Percentiles rank a stretch among this genome's conserved stretches.
phyloP scores from a whole-genome alignment of 2,329 filamentous ascomycete species.

The Xylaria sp. region DNA sequence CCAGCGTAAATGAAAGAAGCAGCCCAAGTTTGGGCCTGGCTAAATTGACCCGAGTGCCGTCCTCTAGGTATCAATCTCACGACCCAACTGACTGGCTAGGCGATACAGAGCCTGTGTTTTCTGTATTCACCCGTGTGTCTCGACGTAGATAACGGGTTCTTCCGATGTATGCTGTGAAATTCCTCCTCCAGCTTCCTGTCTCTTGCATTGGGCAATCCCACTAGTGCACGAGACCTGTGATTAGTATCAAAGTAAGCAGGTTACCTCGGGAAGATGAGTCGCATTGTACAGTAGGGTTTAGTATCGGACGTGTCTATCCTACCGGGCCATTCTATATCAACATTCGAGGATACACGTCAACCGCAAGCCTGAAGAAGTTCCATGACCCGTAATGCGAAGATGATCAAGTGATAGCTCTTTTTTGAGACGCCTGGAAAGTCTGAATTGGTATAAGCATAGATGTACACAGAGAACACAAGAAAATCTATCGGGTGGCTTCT shows the following conservation, averaged over 20 bases:
- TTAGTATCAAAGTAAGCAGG: neutral
- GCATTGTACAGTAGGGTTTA: neutral
- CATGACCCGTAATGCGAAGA: neutral
- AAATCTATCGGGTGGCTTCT: conserved; percentile 41
- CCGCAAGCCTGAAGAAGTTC: too few relatives aligned
- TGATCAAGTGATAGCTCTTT: neutral
- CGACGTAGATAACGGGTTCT: neutral
- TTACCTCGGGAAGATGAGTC: neutral
- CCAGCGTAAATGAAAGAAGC: too few relatives aligned
- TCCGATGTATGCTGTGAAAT: neutral
- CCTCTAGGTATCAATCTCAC: neutral
- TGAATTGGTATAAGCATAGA: conserved; percentile 43
- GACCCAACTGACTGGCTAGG: neutral
- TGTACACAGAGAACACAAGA: conserved; percentile 41
- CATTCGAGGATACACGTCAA: neutral
- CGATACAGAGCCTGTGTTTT: neutral
- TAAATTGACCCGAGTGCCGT: neutral
- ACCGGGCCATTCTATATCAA: neutral
- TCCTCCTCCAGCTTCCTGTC: neutral
- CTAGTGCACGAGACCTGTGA: neutral
- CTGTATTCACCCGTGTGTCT: neutral
- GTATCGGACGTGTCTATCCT: neutral
- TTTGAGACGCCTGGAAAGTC: conserved; percentile 22
- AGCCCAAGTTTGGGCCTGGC: too few relatives aligned
- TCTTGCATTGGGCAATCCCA: neutral